Conservation (phyloP, 441 rosid genomes). For the Hura crepitans region DNA sequence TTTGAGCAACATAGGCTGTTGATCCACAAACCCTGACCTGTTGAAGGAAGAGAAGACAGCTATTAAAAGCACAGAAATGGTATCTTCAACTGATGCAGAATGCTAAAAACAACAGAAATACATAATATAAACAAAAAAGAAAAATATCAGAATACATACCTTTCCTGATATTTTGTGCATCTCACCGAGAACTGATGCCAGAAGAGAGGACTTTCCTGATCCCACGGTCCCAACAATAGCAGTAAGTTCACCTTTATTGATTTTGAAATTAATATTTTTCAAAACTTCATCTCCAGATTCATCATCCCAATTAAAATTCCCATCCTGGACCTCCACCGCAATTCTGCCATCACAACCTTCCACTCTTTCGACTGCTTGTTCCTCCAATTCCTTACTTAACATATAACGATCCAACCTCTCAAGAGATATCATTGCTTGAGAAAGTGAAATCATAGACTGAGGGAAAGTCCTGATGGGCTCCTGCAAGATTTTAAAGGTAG, state of each 20-base stretch:
- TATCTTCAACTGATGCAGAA: not conserved
- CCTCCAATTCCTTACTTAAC: conserved; percentile 68
- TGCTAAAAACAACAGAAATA: no score
- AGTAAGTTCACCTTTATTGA: conserved; percentile 72
- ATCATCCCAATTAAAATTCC: conserved; percentile 80
- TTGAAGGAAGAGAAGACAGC: conserved; percentile 6
- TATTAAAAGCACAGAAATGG: not conserved
- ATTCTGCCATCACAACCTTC: conserved; percentile 49
- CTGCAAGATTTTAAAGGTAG: conserved; percentile 82
- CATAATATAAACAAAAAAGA: not conserved
- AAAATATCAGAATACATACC: conserved; percentile 32
- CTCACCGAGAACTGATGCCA: conserved; percentile 88
- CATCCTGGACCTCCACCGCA: conserved; percentile 68
- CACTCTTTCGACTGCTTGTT: conserved; percentile 50
- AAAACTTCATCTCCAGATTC: conserved; percentile 52
- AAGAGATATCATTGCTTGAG: conserved; percentile 87
- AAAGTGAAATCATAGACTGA: conserved; percentile 85
- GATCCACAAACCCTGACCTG: conserved; percentile 75
- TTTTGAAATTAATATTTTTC: conserved; percentile 53
- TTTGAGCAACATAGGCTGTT: conserved; percentile 88
- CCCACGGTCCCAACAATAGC: conserved; percentile 93
- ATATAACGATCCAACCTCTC: conserved; percentile 70
- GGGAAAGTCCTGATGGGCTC: conserved; percentile 91
- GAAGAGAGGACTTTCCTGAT: conserved; percentile 80
- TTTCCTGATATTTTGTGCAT: conserved; percentile 79